phyloP scores from a whole-genome alignment of 2,329 filamentous ascomycete species.

The Botryotinia narcissicola region DNA sequence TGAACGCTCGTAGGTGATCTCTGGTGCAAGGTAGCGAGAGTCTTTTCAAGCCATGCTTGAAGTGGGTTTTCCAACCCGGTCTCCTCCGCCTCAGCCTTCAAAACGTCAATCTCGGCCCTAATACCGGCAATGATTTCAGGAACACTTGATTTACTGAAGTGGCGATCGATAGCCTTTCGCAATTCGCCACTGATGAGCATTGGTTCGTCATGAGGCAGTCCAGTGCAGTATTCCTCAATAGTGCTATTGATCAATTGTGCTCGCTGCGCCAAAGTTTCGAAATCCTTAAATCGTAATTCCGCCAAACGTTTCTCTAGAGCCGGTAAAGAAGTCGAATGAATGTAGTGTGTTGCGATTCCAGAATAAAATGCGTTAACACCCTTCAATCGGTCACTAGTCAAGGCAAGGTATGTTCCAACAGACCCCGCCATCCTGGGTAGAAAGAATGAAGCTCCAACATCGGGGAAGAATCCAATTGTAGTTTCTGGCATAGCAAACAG shows the following conservation, averaged over 20 bases:
- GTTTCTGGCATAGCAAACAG: conserved; percentile 99
- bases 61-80: conserved; percentile 39
- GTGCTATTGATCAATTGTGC: conserved; percentile 76
- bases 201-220: conserved; percentile 72
- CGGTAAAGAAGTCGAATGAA: conserved; percentile 84
- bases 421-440: conserved; percentile 83
- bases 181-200: conserved; percentile 66
- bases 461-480: conserved; percentile 97
- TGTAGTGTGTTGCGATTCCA: conserved; percentile 91
- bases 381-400: conserved; percentile 80
- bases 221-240: conserved; percentile 87
- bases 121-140: conserved; percentile 64
- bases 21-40: conserved; percentile 68
- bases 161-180: conserved; percentile 80
- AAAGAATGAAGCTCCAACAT: conserved; percentile 96
- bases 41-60: conserved; percentile 74
- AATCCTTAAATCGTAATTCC: conserved; percentile 85
- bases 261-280: conserved; percentile 60
- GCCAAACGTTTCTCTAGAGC: conserved; percentile 80
- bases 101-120: conserved; percentile 28
- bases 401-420: conserved; percentile 85
- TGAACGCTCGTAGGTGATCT: conserved; percentile 85
- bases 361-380: conserved; percentile 87
- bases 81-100: conserved; percentile 35
- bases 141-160: conserved; percentile 67